phyloP scores from a whole-genome alignment of 306 rosid genomes.

The Albizia julibrissin region DNA sequence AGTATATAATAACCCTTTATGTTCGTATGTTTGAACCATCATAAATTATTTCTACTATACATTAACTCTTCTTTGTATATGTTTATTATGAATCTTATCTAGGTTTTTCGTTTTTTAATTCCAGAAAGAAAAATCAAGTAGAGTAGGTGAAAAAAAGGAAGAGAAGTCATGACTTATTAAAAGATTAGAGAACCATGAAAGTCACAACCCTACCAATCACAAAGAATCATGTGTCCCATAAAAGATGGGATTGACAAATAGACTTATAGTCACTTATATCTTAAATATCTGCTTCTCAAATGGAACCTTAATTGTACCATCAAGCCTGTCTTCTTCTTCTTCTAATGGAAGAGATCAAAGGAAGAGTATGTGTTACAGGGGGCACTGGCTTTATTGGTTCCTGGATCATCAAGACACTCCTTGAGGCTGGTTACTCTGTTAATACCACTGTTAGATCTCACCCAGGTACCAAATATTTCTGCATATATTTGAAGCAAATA shows the following conservation, averaged over 20 bases:
- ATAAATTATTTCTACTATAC: too few species aligned
- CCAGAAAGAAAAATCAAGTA: too few species aligned
- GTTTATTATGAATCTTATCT: too few species aligned
- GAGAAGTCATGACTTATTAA: background rate
- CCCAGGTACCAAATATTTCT: slow-evolving; percentile 10
- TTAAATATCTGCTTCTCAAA: background rate
- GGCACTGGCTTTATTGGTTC: slow-evolving; percentile 44
- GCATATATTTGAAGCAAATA: background rate
- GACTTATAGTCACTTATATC: background rate
- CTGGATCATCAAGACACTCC: slow-evolving; percentile 42
- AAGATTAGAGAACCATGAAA: too few species aligned
- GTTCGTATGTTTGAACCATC: too few species aligned
- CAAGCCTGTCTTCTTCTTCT: background rate
- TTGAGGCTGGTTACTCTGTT: slow-evolving; percentile 40
- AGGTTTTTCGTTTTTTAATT: too few species aligned
- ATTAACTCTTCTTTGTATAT: too few species aligned
- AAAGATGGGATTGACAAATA: background rate
- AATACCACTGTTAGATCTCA: slow-evolving; percentile 38
- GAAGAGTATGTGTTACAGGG: slow-evolving; percentile 44
- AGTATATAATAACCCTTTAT: too few species aligned
- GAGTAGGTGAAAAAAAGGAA: background rate
- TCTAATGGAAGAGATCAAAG: slow-evolving; percentile 24
- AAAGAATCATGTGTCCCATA: background rate
- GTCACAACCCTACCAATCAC: background rate
- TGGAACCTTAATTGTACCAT: background rate